phyloP scores from a whole-genome alignment of 495 filamentous ascomycete species.

The Aspergillus taichungensis region DNA sequence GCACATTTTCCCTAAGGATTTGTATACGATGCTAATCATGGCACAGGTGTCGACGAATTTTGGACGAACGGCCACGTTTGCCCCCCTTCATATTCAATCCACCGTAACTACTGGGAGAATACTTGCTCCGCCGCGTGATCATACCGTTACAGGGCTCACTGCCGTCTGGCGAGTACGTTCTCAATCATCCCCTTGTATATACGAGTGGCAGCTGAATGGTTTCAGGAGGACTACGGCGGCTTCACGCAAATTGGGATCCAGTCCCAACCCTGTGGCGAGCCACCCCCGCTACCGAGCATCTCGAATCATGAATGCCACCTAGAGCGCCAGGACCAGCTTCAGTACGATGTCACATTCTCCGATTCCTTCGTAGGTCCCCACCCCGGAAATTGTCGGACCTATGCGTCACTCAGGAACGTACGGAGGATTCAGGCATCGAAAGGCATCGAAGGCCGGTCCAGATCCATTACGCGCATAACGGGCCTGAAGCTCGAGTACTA shows the following conservation, averaged over 20 bases:
- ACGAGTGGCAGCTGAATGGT: background rate
- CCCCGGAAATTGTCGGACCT: conserved; percentile 9
- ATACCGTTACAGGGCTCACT: conserved; percentile 7
- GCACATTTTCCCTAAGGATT: conserved; percentile 2
- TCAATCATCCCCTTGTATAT: background rate
- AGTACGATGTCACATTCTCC: conserved; percentile 6
- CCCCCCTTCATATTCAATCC: conserved; percentile 1
- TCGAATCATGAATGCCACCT: conserved; percentile 2
- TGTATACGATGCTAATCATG: conserved; percentile 3
- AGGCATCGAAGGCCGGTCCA: conserved; percentile 6
- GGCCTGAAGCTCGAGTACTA: conserved; percentile 11
- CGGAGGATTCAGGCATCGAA: conserved; percentile 10
- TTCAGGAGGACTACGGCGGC: background rate
- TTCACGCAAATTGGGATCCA: conserved; percentile 8
- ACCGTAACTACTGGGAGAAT: background rate
- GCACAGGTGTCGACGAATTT: conserved; percentile 9
- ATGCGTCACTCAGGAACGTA: conserved; percentile 9
- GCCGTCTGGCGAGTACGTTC: conserved; percentile 1
- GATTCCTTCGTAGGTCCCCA: conserved; percentile 1
- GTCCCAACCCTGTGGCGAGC: conserved; percentile 4
- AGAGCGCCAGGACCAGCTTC: background rate
- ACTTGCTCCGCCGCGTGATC: background rate
- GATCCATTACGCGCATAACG: conserved; percentile 6
- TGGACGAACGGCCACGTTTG: conserved; percentile 5
- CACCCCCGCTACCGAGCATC: background rate